Evolutionary conservation across 2,329 filamentous ascomycete species (phyloP).

Genomic region (Alternaria infectoria): DNA sequence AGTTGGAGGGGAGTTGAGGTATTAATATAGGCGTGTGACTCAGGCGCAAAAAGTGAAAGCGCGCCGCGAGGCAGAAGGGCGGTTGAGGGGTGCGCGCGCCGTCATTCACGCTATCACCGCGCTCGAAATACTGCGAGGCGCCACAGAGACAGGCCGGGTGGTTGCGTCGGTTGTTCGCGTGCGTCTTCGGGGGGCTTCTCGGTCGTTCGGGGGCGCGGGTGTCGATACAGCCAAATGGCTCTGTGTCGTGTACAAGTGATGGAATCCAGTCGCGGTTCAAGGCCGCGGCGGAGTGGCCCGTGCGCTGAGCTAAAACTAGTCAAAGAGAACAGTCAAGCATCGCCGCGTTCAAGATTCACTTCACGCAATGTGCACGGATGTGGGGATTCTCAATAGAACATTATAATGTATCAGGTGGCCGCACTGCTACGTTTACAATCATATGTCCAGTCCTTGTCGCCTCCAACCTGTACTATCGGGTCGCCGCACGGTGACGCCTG

Average conservation of each 20-base stretch:
- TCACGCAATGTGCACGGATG: not conserved
- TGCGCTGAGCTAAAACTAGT: conserved; percentile 3
- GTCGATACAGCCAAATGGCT: conserved; percentile 23
- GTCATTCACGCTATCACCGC: conserved; percentile 29
- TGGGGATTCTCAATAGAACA: not conserved
- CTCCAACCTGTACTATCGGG: not conserved
- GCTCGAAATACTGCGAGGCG: conserved; percentile 3
- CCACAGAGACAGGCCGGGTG: not conserved
- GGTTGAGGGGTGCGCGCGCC: conserved; percentile 20
- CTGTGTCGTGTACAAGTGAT: conserved; percentile 27
- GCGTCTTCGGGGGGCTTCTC: not conserved
- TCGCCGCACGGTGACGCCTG: not conserved
- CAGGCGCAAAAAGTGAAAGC: conserved; percentile 15
- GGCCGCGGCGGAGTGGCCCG: conserved; percentile 12
- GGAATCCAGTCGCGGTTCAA: conserved; percentile 11
- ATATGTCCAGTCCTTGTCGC: not conserved
- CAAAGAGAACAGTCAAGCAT: not conserved
- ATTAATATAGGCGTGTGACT: conserved; percentile 4
- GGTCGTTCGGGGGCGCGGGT: not conserved
- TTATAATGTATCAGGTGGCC: not conserved
- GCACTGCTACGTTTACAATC: not conserved
- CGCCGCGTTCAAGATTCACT: not conserved
- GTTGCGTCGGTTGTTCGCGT: not conserved
- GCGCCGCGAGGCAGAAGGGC: conserved; percentile 22
- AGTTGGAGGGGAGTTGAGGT: not conserved